Conservation (phyloP, 2,329 filamentous ascomycete genomes). For the Parastagonospora avenae region DNA sequence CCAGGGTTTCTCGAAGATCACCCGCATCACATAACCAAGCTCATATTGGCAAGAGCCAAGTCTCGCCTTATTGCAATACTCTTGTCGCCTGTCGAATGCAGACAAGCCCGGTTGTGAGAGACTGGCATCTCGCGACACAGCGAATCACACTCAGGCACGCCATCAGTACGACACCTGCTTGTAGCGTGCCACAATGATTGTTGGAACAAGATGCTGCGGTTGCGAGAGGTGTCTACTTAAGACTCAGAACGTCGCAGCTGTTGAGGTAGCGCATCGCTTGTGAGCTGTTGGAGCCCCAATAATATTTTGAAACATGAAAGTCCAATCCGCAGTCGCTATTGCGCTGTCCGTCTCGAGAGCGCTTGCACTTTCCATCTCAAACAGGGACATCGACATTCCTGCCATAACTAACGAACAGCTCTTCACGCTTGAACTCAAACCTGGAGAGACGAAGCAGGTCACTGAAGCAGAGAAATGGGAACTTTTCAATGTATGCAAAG, state of each 20-base stretch:
- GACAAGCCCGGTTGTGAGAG: background rate
- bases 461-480: constrained; percentile 21
- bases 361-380: constrained; percentile 7
- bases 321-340: constrained; percentile 9
- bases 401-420: constrained; percentile 5
- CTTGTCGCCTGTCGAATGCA: constrained; percentile 18
- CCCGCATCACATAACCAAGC: constrained; percentile 8
- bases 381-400: background rate
- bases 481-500: constrained; percentile 12
- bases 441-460: constrained; percentile 18
- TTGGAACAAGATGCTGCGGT: background rate
- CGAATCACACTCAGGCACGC: background rate
- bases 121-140: background rate
- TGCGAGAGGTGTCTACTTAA: background rate
- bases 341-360: constrained; percentile 9
- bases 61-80: constrained; percentile 10
- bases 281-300: background rate
- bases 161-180: background rate
- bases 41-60: constrained; percentile 19
- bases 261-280: too few species aligned
- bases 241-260: background rate
- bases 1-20: constrained; percentile 10
- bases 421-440: constrained; percentile 19
- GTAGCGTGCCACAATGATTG: background rate
- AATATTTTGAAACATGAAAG: constrained; percentile 5